Evolutionary conservation across 2,329 filamentous ascomycete genomes (phyloP).

Genomic region (Fusarium phyllophilum): DNA sequence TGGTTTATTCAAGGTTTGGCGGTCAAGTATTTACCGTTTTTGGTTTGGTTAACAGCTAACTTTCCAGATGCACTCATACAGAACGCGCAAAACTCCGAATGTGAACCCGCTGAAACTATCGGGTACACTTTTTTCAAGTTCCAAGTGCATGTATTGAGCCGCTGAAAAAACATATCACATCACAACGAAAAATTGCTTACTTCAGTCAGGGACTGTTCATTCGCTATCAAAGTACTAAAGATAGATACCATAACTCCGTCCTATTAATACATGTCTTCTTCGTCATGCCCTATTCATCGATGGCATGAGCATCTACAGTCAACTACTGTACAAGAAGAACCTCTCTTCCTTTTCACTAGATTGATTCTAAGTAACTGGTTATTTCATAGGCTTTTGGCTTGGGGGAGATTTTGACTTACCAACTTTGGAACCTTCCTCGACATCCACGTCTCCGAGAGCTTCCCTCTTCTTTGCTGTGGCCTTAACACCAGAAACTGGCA

Average conservation of each 20-base stretch:
- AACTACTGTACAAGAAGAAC: neutral
- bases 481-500: neutral
- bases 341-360: slow-evolving; percentile 15
- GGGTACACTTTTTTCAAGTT: no score
- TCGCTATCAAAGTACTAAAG: neutral
- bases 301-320: slow-evolving; percentile 12
- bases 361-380: slow-evolving; percentile 12
- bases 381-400: neutral
- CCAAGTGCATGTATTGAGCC: no score
- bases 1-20: neutral
- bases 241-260: neutral
- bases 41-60: neutral
- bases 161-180: neutral
- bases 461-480: slow-evolving; percentile 2
- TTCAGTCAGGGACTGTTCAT: neutral
- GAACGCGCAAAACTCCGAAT: no score
- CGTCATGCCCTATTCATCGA: neutral
- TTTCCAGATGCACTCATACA: no score
- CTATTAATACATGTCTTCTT: neutral
- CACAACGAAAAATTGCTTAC: neutral
- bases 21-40: neutral
- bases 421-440: neutral
- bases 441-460: neutral
- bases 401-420: neutral
- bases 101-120: no score